These are phyloP conservation scores for Aspergillus taichungensis DNA, from an alignment of 495 filamentous ascomycete genomes.

Conservation along the genomic window DNA sequence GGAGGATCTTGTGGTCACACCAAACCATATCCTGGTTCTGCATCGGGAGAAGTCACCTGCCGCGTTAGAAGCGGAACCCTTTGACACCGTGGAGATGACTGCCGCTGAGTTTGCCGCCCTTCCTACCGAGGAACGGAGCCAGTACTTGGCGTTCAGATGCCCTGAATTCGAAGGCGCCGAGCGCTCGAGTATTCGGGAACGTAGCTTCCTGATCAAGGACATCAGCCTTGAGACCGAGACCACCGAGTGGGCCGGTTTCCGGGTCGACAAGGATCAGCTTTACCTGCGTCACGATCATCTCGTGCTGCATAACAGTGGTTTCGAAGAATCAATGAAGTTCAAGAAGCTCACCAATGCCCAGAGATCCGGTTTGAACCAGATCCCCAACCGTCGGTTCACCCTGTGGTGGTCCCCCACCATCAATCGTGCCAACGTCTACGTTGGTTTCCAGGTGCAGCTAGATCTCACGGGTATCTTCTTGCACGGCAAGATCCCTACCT, in stretches of 20 bases:
- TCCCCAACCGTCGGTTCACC: slow-evolving; percentile 98
- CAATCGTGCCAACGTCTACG: slow-evolving; percentile 51
- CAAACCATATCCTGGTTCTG: slow-evolving; percentile 41
- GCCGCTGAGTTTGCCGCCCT: slow-evolving; percentile 33
- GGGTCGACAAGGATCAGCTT: slow-evolving; percentile 41
- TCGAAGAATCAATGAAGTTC: slow-evolving; percentile 90
- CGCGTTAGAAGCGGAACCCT: slow-evolving; percentile 9
- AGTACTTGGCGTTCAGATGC: slow-evolving; percentile 19
- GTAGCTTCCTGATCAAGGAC: slow-evolving; percentile 28
- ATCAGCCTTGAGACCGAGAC: slow-evolving; percentile 29
- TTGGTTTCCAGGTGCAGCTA: slow-evolving; percentile 97
- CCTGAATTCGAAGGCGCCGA: slow-evolving; percentile 11
- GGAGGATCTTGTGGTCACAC: slow-evolving; percentile 39
- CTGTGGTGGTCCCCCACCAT: slow-evolving; percentile 94
- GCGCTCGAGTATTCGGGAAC: slow-evolving; percentile 10
- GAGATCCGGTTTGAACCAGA: slow-evolving; percentile 96
- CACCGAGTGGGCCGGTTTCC: slow-evolving; percentile 36
- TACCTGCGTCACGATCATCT: slow-evolving; percentile 41
- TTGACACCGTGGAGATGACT: slow-evolving; percentile 34
- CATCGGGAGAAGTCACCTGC: slow-evolving; percentile 16
- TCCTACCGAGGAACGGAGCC: slow-evolving; percentile 15
- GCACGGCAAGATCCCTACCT: slow-evolving; percentile 96
- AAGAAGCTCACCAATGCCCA: slow-evolving; percentile 99
- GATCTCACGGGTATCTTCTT: slow-evolving; percentile 99
- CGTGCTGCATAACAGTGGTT: slow-evolving; percentile 45